phyloP scores from a whole-genome alignment of 2,329 filamentous ascomycete genomes.

The Zasmidium cellare region DNA sequence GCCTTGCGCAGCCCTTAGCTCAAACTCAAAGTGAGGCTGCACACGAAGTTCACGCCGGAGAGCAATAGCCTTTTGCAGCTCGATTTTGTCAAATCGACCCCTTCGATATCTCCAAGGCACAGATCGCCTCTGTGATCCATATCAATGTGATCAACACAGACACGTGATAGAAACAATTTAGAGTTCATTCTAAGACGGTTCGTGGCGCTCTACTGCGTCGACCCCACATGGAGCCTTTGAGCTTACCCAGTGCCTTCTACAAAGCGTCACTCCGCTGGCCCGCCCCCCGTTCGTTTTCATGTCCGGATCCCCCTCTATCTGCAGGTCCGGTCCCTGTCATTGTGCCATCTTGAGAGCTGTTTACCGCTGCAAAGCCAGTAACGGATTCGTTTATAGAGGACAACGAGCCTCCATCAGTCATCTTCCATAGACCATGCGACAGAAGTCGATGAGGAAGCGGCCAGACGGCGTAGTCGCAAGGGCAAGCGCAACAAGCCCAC shows the following conservation, averaged over 20 bases:
- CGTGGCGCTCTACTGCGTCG: background rate
- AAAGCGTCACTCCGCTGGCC: background rate
- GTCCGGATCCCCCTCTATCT: background rate
- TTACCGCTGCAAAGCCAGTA: background rate
- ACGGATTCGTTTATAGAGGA: too few relatives aligned
- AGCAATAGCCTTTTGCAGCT: too few relatives aligned
- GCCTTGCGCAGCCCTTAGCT: too few relatives aligned
- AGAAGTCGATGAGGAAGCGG: background rate
- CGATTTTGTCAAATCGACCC: too few relatives aligned
- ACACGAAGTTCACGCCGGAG: too few relatives aligned
- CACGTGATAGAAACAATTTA: too few relatives aligned
- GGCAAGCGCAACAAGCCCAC: conserved; percentile 1
- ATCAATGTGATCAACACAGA: too few relatives aligned
- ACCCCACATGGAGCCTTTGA: background rate
- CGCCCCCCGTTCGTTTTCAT: background rate
- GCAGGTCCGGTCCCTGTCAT: background rate
- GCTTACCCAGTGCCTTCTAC: background rate
- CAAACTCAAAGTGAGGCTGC: too few relatives aligned
- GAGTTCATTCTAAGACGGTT: background rate
- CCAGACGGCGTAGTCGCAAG: background rate
- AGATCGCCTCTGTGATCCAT: too few relatives aligned
- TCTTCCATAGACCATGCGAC: background rate
- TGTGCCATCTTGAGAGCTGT: background rate
- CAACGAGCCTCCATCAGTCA: too few relatives aligned
- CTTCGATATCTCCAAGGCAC: too few relatives aligned